Evolutionary conservation across 495 filamentous ascomycete species (phyloP).

Genomic region (Apodospora peruviana): DNA sequence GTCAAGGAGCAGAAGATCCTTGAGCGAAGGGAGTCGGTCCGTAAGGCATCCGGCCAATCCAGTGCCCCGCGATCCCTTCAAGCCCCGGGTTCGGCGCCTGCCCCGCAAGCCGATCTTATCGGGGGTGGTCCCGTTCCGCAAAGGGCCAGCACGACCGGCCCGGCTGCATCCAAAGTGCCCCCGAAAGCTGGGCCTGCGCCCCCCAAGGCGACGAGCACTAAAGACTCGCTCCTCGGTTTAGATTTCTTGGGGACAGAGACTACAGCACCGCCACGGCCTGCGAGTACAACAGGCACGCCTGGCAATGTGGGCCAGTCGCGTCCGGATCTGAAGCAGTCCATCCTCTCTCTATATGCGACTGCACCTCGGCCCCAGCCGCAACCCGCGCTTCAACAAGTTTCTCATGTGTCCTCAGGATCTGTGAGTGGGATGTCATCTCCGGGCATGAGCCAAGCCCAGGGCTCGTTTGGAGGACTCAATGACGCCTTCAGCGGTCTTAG

Average conservation of each 20-base stretch:
- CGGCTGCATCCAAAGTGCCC: slow-evolving; percentile 62
- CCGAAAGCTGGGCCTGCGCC: slow-evolving; percentile 59
- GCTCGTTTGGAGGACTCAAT: slow-evolving; percentile 66
- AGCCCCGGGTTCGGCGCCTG: slow-evolving; percentile 7
- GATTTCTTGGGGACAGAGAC: slow-evolving; percentile 81
- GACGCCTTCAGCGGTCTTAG: slow-evolving; percentile 84
- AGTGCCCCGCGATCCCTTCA: slow-evolving; percentile 16
- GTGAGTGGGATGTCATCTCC: slow-evolving; percentile 54
- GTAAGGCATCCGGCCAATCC: slow-evolving; percentile 36
- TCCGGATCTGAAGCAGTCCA: slow-evolving; percentile 94
- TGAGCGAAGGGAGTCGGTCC: slow-evolving; percentile 41
- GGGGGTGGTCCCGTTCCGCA: slow-evolving; percentile 40
- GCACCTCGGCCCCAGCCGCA: slow-evolving; percentile 64
- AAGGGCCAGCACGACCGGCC: slow-evolving; percentile 52
- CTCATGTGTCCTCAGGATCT: slow-evolving; percentile 32
- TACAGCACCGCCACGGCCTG: slow-evolving; percentile 61
- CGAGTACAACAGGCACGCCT: slow-evolving; percentile 61
- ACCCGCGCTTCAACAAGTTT: slow-evolving; percentile 44
- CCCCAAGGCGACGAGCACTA: slow-evolving; percentile 45
- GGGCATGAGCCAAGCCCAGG: slow-evolving; percentile 33
- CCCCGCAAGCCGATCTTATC: slow-evolving; percentile 46
- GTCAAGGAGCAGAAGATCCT: slow-evolving; percentile 54
- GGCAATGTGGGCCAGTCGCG: slow-evolving; percentile 61
- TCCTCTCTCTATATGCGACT: slow-evolving; percentile 89
- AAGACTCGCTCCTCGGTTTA: slow-evolving; percentile 88